phyloP scores from a whole-genome alignment of 352 stramenopile genomes.

The Achlya hypogyna region DNA sequence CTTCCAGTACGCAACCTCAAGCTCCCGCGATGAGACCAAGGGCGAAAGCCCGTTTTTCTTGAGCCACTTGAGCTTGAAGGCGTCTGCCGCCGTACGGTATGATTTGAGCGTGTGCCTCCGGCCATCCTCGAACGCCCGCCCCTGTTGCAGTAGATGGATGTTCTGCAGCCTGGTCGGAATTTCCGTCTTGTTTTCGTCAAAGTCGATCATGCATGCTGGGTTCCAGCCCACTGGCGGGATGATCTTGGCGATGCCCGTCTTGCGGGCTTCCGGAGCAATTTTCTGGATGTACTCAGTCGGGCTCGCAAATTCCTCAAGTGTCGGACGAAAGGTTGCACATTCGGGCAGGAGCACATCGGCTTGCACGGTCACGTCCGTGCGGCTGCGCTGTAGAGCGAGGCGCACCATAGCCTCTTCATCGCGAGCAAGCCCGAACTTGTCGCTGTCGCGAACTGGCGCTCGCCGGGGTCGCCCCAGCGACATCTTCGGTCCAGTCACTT shows the following conservation, averaged over 20 bases:
- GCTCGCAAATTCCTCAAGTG: constrained; percentile 77
- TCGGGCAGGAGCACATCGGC: constrained; percentile 26
- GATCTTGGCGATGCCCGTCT: constrained; percentile 96
- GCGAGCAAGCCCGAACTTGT: neutral
- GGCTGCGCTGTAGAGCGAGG: neutral
- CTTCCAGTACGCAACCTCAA: constrained; percentile 85
- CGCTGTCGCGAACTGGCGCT: neutral
- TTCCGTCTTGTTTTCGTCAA: constrained; percentile 36
- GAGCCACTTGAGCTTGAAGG: constrained; percentile 53
- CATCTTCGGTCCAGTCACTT: neutral
- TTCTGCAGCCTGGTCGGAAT: constrained; percentile 93
- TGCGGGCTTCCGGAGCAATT: constrained; percentile 34
- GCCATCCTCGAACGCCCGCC: constrained; percentile 52
- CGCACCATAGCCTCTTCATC: constrained; percentile 7
- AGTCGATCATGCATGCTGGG: constrained; percentile 58
- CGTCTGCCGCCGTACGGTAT: constrained; percentile 45
- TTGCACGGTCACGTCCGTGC: constrained; percentile 16
- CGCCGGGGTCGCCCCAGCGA: neutral
- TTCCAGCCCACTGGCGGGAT: constrained; percentile 93
- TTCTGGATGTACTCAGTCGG: constrained; percentile 82
- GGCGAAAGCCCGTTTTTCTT: constrained; percentile 29
- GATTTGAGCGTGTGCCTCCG: constrained; percentile 54
- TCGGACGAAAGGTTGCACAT: constrained; percentile 66
- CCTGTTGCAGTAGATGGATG: constrained; percentile 81
- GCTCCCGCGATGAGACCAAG: constrained; percentile 44